Conservation (phyloP, 495 filamentous ascomycete species). For the Penicillium argentinense region DNA sequence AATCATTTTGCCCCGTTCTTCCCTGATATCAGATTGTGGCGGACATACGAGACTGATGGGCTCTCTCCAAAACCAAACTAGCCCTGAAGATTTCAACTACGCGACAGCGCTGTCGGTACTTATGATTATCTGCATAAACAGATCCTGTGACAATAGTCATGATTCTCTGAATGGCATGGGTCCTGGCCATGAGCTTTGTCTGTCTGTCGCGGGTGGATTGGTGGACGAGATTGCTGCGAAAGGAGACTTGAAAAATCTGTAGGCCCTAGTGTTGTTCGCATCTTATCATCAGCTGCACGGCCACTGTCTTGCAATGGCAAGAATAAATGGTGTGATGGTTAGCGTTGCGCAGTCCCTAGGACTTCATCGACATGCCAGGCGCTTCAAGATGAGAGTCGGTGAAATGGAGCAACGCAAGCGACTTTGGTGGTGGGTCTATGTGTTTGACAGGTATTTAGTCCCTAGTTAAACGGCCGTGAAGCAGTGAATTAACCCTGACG, state of each 20-base stretch:
- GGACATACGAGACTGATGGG: constrained; percentile 4
- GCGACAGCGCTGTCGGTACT: neutral
- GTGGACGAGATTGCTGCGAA: neutral
- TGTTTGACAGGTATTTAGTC: constrained; percentile 9
- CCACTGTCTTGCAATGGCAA: constrained; percentile 5
- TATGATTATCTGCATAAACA: constrained; percentile 3
- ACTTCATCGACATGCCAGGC: constrained; percentile 14
- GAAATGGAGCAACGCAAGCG: constrained; percentile 17
- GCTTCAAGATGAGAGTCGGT: constrained; percentile 9
- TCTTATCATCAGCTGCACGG: constrained; percentile 5
- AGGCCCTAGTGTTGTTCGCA: constrained; percentile 3
- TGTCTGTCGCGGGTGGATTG: neutral
- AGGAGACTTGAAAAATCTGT: constrained; percentile 5
- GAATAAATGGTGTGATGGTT: constrained; percentile 5
- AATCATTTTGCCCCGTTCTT: constrained; percentile 7
- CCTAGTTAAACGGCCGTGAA: neutral
- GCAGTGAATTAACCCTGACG: neutral
- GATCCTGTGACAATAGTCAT: neutral
- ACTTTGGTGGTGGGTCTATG: constrained; percentile 18
- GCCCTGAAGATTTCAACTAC: neutral
- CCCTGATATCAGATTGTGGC: neutral
- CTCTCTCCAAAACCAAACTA: neutral
- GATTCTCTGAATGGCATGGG: neutral
- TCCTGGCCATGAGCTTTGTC: neutral
- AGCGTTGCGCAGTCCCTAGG: constrained; percentile 14